Evolutionary conservation across 2,329 filamentous ascomycete genomes (phyloP), one percentile per base, ranked within the genome.

Genomic region (Alternaria hordeiaustralica): DNA sequence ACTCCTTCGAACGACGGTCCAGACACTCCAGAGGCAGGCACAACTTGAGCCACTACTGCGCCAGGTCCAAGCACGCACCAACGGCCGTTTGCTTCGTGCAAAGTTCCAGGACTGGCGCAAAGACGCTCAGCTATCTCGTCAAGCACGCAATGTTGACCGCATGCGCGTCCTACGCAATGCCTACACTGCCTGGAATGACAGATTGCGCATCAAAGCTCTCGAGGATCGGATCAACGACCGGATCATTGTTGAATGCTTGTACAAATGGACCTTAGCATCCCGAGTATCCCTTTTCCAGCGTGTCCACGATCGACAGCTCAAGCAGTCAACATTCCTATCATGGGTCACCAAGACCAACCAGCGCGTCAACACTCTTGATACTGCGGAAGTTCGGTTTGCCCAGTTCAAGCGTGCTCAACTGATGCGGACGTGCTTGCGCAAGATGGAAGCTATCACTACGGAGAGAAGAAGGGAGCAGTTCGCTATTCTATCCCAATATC

Each of bases 121-220:
- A 23, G 83, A 75, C 20, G 61, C 76, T 68, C 60, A 72, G 5
- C 67, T 84, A 67, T 79, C 83, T 33, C 79, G 78, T 50, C 79
- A 84, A 67, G 88, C 88, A 18, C 77, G 79, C 21, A 77, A 82
- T 54, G 78, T 87, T 30, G 83, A 89, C 71, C 83, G 80, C 11
- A 75, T 81, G 67, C 84, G 87, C 49, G 74, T 89, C 26, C 71
- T 89, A 54, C 84, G 84, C 54, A 88, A 87, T 72, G 82, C 86
- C 4, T 88, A 86, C 81, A 88, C 84, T 2, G 79, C 81, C 11
- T 91, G 89, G 89, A 90, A 90, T 66, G 87, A 90, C 69, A 80
- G 80, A 15, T 80, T 89, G 15, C 86, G 88, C 18, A 84, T 82
- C 64, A 81, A 84, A 68, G 83, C 84, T 15, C 76, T 90, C 2